These are phyloP conservation scores for Ophiostoma sp. DNA, from an alignment of 2,329 filamentous ascomycete species.

Conservation along the genomic window DNA sequence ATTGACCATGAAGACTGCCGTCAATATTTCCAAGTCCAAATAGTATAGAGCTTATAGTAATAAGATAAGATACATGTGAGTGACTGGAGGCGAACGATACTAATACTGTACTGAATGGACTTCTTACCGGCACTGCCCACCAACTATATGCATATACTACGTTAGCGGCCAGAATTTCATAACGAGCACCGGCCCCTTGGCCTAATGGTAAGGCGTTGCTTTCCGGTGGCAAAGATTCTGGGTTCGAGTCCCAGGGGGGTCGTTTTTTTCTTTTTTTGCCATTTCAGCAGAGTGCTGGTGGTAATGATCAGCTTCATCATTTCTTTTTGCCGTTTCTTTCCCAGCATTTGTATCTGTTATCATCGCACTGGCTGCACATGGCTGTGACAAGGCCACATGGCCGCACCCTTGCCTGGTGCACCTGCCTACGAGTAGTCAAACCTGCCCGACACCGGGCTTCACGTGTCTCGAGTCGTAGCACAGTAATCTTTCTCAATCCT, in stretches of 20 bases:
- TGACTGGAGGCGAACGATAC: too few species aligned
- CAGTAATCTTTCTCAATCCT: slow-evolving; percentile 1
- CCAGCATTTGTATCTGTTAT: too few species aligned
- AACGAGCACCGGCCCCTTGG: slow-evolving; percentile 19
- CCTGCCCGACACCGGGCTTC: background rate
- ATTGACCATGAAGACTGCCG: too few species aligned
- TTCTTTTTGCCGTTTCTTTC: background rate
- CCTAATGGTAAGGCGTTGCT: slow-evolving; percentile 25
- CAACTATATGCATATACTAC: background rate
- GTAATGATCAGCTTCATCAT: background rate
- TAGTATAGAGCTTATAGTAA: too few species aligned
- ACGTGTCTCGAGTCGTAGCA: background rate
- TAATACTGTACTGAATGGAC: too few species aligned
- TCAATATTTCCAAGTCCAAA: too few species aligned
- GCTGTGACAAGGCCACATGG: too few species aligned
- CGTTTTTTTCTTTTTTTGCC: slow-evolving; percentile 30
- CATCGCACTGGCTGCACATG: too few species aligned
- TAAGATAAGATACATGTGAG: too few species aligned
- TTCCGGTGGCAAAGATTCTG: slow-evolving; percentile 28
- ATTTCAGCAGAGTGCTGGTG: too few species aligned
- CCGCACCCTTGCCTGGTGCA: too few species aligned
- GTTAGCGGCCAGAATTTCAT: background rate
- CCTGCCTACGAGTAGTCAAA: too few species aligned
- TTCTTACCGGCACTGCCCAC: background rate
- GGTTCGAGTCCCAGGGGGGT: slow-evolving; percentile 21